These are phyloP conservation scores for Podospora conica DNA, from an alignment of 495 filamentous ascomycete species.

Conservation along the genomic window DNA sequence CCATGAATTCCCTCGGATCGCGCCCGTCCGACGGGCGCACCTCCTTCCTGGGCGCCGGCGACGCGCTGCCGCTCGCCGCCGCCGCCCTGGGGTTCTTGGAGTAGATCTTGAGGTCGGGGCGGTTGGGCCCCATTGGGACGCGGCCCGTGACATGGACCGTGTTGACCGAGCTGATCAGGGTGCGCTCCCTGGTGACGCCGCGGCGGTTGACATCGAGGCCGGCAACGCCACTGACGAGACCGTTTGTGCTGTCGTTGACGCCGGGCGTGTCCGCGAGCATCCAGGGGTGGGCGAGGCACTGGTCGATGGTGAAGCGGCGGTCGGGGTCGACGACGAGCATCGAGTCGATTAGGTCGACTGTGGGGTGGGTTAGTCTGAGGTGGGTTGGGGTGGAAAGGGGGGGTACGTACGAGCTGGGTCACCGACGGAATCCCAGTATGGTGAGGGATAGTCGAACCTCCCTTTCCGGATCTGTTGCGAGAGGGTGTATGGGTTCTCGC, in stretches of 20 bases:
- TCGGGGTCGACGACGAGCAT: constrained; percentile 89
- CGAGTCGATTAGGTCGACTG: constrained; percentile 83
- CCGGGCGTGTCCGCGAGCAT: constrained; percentile 51
- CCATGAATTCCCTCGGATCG: constrained; percentile 66
- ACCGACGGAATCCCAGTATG: constrained; percentile 93
- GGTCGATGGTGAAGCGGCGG: constrained; percentile 77
- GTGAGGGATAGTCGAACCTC: constrained; percentile 88
- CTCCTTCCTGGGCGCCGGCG: constrained; percentile 40
- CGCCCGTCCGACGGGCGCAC: constrained; percentile 56
- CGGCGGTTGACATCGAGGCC: constrained; percentile 79
- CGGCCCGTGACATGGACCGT: constrained; percentile 63
- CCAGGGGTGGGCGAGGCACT: constrained; percentile 92
- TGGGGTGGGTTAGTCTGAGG: constrained; percentile 15
- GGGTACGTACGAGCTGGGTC: constrained; percentile 60
- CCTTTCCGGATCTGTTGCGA: constrained; percentile 87
- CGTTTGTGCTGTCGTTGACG: constrained; percentile 83
- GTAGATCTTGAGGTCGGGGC: constrained; percentile 65
- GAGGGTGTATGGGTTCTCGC: constrained; percentile 75
- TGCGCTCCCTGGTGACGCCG: constrained; percentile 74
- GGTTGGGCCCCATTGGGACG: constrained; percentile 46
- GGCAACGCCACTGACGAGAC: constrained; percentile 73
- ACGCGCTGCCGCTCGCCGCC: constrained; percentile 3
- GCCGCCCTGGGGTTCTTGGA: constrained; percentile 58
- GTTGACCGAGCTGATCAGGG: constrained; percentile 76
- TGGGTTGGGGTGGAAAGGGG: neutral